phyloP scores from a whole-genome alignment of 148 eudicot genomes.

The Arctostaphylos glauca region DNA sequence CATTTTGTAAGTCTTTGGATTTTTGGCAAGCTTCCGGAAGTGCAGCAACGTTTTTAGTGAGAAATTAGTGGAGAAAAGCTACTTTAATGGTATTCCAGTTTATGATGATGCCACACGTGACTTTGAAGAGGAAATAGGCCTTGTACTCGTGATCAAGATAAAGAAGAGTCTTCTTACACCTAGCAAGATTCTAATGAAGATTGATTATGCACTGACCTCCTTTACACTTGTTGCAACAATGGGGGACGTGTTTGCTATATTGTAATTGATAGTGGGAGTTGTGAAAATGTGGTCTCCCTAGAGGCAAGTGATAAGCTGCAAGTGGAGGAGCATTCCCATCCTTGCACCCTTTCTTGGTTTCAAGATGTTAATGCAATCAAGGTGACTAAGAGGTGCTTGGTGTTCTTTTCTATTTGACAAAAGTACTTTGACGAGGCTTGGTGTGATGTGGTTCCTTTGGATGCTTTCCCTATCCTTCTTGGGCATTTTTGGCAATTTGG shows the following conservation, averaged over 20 bases:
- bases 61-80: not conserved
- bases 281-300: not conserved
- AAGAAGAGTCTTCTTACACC: not conserved
- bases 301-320: not conserved
- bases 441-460: not conserved
- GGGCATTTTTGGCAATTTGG: not conserved
- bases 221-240: not conserved
- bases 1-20: not conserved
- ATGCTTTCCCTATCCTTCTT: not conserved
- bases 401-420: not conserved
- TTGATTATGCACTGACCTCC: not conserved
- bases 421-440: not conserved
- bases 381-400: not conserved
- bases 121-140: not conserved
- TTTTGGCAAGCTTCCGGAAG: not conserved
- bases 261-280: not conserved
- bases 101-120: not conserved
- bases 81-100: not conserved
- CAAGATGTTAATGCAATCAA: not conserved
- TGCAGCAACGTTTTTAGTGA: not conserved
- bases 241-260: not conserved
- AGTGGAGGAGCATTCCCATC: not conserved
- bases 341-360: not conserved
- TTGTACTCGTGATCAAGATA: not conserved
- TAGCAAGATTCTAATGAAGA: not conserved